Percentiles rank a stretch among this genome's conserved stretches.
These are phyloP conservation scores for Blastomyces parvus DNA, from an alignment of 2,329 filamentous ascomycete genomes.

Conservation along the genomic window DNA sequence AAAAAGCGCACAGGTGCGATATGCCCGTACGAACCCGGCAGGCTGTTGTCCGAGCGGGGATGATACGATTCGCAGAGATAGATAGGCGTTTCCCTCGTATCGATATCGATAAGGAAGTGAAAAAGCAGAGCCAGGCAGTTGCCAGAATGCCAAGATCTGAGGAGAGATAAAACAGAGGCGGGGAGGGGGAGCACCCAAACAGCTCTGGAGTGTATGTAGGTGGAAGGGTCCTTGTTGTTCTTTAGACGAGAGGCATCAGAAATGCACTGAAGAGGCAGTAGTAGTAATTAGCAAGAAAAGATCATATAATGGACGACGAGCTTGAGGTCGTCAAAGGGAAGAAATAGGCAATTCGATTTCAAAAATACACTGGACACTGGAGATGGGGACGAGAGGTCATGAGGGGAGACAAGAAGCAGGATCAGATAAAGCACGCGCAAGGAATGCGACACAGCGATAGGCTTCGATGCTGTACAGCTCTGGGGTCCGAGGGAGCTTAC, in stretches of 20 bases:
- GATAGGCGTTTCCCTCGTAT: background rate
- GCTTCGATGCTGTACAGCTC: background rate
- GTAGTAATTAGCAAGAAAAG: background rate
- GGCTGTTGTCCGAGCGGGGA: background rate
- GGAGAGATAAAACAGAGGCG: background rate
- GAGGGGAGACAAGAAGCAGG: too few species aligned
- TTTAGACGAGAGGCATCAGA: constrained; percentile 1
- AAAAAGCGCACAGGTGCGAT: background rate
- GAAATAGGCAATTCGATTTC: constrained; percentile 4
- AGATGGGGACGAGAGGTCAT: background rate
- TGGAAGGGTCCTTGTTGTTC: background rate
- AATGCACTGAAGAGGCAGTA: background rate
- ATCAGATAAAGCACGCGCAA: background rate
- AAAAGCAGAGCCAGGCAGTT: constrained; percentile 9
- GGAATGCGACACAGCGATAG: constrained; percentile 5
- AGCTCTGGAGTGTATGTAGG: background rate
- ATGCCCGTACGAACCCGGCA: background rate
- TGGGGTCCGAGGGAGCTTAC: constrained; percentile 1
- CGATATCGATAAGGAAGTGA: constrained; percentile 3
- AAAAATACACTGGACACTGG: constrained; percentile 5
- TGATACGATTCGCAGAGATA: background rate
- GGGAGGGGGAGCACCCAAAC: background rate
- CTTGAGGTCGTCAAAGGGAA: background rate
- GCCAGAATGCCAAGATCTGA: constrained; percentile 9
- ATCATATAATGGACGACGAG: background rate